These are phyloP conservation scores for Yamadazyma diddensiae DNA, from an alignment of 1,139 yeast genomes.

Conservation along the genomic window DNA sequence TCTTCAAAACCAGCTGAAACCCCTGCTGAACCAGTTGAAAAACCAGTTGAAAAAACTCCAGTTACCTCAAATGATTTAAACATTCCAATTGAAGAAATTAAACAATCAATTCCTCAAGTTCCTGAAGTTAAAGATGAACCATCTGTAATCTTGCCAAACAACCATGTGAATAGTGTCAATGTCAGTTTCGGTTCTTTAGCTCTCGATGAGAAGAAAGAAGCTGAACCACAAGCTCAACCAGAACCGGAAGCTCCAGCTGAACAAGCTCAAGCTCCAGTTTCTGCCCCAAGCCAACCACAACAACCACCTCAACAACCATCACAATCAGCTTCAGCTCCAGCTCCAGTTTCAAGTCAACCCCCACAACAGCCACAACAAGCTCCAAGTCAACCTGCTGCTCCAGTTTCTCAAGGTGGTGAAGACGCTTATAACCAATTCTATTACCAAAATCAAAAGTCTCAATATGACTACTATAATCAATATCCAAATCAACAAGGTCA, in stretches of 20 bases:
- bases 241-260: slow-evolving; percentile 7
- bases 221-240: slow-evolving; percentile 8
- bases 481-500: slow-evolving; percentile 19
- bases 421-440: slow-evolving; percentile 21
- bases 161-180: slow-evolving; percentile 54
- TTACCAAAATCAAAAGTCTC: slow-evolving; percentile 23
- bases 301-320: slow-evolving; percentile 10
- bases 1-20: slow-evolving; percentile 11
- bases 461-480: slow-evolving; percentile 24
- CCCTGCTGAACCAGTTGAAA: slow-evolving; percentile 9
- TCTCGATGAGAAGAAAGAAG: slow-evolving; percentile 43
- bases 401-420: slow-evolving; percentile 8
- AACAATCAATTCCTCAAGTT: slow-evolving; percentile 16
- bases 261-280: slow-evolving; percentile 14
- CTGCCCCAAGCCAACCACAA: slow-evolving; percentile 11
- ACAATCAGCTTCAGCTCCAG: slow-evolving; percentile 3
- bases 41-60: slow-evolving; percentile 8
- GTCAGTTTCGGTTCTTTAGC: slow-evolving; percentile 70
- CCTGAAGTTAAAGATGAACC: slow-evolving; percentile 15
- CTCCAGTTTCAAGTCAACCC: slow-evolving; percentile 14
- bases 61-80: slow-evolving; percentile 10
- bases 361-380: slow-evolving; percentile 11
- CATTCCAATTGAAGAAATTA: slow-evolving; percentile 16
- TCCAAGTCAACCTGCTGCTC: slow-evolving; percentile 2
- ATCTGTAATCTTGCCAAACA: slow-evolving; percentile 66